These are phyloP conservation scores for Wickerhamiella qilinensis DNA, from an alignment of 805 yeast genomes.

Conservation along the genomic window DNA sequence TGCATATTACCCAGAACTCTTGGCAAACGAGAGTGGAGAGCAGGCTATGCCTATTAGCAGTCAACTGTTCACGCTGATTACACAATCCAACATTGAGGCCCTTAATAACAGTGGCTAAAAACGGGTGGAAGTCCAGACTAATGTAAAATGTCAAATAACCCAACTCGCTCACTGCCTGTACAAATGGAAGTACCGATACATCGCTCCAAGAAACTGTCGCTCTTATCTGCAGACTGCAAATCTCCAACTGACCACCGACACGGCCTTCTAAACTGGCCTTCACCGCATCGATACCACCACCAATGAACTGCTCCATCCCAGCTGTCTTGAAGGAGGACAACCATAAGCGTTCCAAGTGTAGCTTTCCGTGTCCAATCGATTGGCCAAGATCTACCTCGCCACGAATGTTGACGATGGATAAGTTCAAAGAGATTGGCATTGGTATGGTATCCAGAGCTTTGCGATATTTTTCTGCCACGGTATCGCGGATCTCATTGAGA, in stretches of 20 bases:
- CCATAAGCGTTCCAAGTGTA: conserved; percentile 49
- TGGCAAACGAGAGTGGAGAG: background rate
- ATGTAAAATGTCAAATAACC: conserved; percentile 40
- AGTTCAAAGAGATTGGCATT: conserved; percentile 57
- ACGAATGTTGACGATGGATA: conserved; percentile 35
- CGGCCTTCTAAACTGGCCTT: conserved; percentile 54
- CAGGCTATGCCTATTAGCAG: conserved; percentile 11
- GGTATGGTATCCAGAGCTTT: conserved; percentile 47
- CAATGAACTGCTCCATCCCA: conserved; percentile 56
- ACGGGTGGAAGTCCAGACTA: conserved; percentile 75
- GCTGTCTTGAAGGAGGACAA: conserved; percentile 47
- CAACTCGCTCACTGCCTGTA: conserved; percentile 43
- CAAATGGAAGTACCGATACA: conserved; percentile 43
- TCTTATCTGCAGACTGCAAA: conserved; percentile 35
- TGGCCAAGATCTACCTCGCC: conserved; percentile 67
- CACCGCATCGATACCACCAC: conserved; percentile 40
- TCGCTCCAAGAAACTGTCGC: conserved; percentile 61
- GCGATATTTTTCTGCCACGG: conserved; percentile 26
- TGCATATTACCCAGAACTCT: conserved; percentile 41
- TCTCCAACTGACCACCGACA: conserved; percentile 49
- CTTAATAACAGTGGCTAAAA: conserved; percentile 43
- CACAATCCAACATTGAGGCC: conserved; percentile 38
- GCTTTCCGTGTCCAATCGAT: conserved; percentile 51
- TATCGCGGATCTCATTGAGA: conserved; percentile 18
- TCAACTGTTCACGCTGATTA: conserved; percentile 43